Percentiles rank a stretch among this genome's conserved stretches.
These are phyloP conservation scores for Candida peoriensis DNA, from an alignment of 805 yeast genomes.

Conservation along the genomic window DNA sequence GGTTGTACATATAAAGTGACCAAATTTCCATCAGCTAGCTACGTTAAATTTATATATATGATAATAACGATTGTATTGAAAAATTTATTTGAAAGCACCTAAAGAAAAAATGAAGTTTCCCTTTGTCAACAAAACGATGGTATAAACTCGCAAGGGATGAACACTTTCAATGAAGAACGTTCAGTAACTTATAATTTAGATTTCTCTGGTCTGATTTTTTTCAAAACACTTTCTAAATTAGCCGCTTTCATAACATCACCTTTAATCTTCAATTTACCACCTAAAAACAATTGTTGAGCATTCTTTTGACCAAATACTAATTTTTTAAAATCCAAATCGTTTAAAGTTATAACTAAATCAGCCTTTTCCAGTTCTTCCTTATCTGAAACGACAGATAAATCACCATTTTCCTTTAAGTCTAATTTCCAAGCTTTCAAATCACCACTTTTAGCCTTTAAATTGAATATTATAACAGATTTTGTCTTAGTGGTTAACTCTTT, in stretches of 20 bases:
- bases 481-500: constrained; percentile 31
- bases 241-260: constrained; percentile 92
- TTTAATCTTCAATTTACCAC: constrained; percentile 79
- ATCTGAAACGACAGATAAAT: constrained; percentile 30
- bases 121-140: too few species aligned
- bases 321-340: constrained; percentile 65
- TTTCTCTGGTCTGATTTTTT: constrained; percentile 40
- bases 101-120: too few species aligned
- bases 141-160: too few species aligned
- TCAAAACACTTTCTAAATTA: constrained; percentile 63
- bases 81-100: too few species aligned
- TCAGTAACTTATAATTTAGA: constrained; percentile 37
- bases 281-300: constrained; percentile 80
- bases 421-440: constrained; percentile 59
- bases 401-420: constrained; percentile 61
- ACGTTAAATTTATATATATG: too few species aligned
- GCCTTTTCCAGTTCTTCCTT: constrained; percentile 41
- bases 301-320: constrained; percentile 75
- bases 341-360: constrained; percentile 62
- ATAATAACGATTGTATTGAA: too few species aligned
- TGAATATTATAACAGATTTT: constrained; percentile 60
- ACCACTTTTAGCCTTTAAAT: constrained; percentile 53
- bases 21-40: too few species aligned
- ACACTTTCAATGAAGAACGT: too few species aligned
- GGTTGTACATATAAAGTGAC: too few species aligned